phyloP scores from a whole-genome alignment of 257 asterid genomes.

The Solanum dulcamara region DNA sequence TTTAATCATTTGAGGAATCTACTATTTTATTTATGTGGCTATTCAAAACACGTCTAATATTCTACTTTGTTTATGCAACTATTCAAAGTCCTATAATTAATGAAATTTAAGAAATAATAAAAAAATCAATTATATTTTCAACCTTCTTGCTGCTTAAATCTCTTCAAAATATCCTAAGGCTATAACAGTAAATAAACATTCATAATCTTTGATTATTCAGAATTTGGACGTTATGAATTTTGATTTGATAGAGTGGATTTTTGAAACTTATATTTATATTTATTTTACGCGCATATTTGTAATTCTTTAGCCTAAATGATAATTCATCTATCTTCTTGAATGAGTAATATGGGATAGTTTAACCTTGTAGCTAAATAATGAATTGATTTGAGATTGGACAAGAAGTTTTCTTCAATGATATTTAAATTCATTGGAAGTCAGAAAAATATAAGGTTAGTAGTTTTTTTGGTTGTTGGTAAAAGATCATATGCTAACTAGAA shows the following conservation, averaged over 20 bases:
- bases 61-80: not conserved
- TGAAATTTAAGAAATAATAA: not conserved
- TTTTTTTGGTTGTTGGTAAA: not conserved
- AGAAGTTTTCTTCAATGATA: too few species aligned
- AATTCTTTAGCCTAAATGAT: too few species aligned
- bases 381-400: too few species aligned
- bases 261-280: not conserved
- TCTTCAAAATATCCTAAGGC: not conserved
- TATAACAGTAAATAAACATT: not conserved
- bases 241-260: not conserved
- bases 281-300: too few species aligned
- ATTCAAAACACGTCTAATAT: not conserved
- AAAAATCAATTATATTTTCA: not conserved
- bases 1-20: not conserved
- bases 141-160: fast-evolving
- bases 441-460: not conserved
- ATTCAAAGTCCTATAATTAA: not conserved
- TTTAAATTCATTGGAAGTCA: too few species aligned
- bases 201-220: not conserved
- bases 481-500: not conserved
- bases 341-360: too few species aligned
- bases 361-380: too few species aligned
- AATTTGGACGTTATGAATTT: not conserved
- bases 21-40: not conserved
- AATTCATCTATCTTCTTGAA: too few species aligned